Base-by-base conservation (phyloP, 2,329 filamentous ascomycete genomes). In the Trichoderma guizhouense region DNA sequence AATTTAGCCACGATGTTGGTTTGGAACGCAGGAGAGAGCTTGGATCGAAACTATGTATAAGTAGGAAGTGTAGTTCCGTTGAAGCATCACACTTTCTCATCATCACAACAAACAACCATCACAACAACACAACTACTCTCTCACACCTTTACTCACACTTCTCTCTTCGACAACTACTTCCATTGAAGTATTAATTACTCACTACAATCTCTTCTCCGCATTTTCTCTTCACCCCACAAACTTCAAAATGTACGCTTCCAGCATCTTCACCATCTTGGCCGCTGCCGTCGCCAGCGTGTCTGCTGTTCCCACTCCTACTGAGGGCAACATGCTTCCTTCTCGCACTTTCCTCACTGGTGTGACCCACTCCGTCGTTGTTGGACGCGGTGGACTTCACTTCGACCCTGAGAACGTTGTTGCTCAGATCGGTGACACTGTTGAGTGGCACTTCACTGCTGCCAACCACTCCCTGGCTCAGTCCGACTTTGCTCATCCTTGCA, bases 381-480 rank as follows among this genome's bases (percentile, higher is more conserved):
- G 72, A 8, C 64, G 58, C 9, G 72, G 63, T 3, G 72, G 72
- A 7, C 78, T 89, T 36, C 82, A 77, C 26, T 90, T 88, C 78
- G 82, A 79, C 12, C 89, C 89, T 9, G 81, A 85, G 71, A 83
- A 83, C 68, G 75, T 90, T 72, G 79, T 80, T 21, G 89, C 87
- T 21, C 79, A 80, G 2, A 79, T 84, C 5, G 89, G 89, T 72
- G 83, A 85, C 21, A 78, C 79, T 39, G 76, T 86, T 15, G 81
- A 84, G 74, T 85, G 84, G 77, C 83, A 84, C 73, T 86, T 85
- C 76, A 79, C 79, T 3, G 24, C 64, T 1, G 60, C 76, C 79
- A 89, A 89, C 77, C 89, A 91, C 82, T 90, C 88, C 18, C 85
- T 91, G 71, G 87, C 87, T 9, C 86, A 89, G 79, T 88, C 88